A percentile compares a stretch with the other conserved stretches of the same genome.
phyloP scores from a whole-genome alignment of 768 basidiomycete genomes.

The Phlebiopsis gigantea region DNA sequence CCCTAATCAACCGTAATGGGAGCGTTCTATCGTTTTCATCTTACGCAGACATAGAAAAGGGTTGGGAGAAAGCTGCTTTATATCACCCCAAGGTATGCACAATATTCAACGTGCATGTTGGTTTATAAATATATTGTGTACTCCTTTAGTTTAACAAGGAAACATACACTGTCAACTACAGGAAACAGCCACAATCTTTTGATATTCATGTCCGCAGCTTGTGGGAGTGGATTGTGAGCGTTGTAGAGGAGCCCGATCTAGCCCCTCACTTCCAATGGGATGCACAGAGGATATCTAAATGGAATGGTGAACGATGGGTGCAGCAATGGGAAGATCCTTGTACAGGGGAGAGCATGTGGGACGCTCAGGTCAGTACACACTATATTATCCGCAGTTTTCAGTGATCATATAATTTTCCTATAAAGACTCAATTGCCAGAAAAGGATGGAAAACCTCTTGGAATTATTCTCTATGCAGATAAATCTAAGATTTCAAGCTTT shows the following conservation, averaged over 20 bases:
- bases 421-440: neutral
- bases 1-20: neutral
- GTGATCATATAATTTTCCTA: neutral
- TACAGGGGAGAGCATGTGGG: conserved; percentile 12
- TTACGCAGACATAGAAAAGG: conserved; percentile 3
- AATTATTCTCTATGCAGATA: conserved; percentile 18
- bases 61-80: conserved; percentile 3
- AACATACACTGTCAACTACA: neutral
- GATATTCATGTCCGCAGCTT: conserved; percentile 7
- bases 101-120: neutral
- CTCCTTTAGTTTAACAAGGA: conserved; percentile 1
- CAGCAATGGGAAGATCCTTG: conserved; percentile 12
- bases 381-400: neutral
- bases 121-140: neutral
- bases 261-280: conserved; percentile 14
- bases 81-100: conserved; percentile 7
- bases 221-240: conserved; percentile 11
- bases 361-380: conserved; percentile 10
- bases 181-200: neutral
- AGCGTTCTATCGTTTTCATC: neutral
- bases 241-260: conserved; percentile 9
- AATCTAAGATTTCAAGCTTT: conserved; percentile 17
- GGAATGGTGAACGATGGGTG: conserved; percentile 7
- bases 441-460: neutral
- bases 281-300: conserved; percentile 9